Percentiles rank a stretch among this genome's conserved stretches.
phyloP scores from a whole-genome alignment of 768 basidiomycete genomes.

The Lactifluus piperatus region DNA sequence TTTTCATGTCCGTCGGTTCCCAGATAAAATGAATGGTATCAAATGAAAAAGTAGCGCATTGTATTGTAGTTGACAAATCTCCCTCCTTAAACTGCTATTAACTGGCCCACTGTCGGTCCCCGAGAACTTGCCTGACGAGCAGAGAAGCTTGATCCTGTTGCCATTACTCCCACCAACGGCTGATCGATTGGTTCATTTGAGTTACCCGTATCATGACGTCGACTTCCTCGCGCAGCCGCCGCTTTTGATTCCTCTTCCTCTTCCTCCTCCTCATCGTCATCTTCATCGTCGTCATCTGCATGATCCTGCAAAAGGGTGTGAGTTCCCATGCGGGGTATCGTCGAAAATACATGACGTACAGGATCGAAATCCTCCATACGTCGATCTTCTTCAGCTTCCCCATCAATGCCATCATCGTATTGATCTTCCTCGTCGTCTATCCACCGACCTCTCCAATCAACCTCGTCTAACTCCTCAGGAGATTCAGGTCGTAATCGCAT shows the following conservation, averaged over 20 bases:
- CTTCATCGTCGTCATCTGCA: constrained; percentile 39
- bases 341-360: constrained; percentile 34
- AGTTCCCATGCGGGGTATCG: neutral
- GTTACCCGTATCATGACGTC: constrained; percentile 14
- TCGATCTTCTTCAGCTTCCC: constrained; percentile 42
- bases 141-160: constrained; percentile 5
- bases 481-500: constrained; percentile 78
- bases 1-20: no score
- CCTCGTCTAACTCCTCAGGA: constrained; percentile 71
- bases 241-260: constrained; percentile 33
- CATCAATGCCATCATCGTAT: constrained; percentile 43
- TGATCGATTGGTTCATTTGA: constrained; percentile 4
- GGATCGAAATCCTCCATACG: constrained; percentile 86
- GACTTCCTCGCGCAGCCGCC: constrained; percentile 17
- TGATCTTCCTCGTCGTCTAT: constrained; percentile 71
- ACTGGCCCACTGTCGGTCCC: constrained; percentile 11
- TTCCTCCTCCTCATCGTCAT: constrained; percentile 47
- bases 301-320: constrained; percentile 27
- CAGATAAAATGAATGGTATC: constrained; percentile 11
- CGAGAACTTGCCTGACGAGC: neutral
- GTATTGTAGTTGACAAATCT: constrained; percentile 9
- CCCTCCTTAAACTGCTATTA: constrained; percentile 13
- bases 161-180: constrained; percentile 10
- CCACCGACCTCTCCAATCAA: constrained; percentile 90
- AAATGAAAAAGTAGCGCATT: constrained; percentile 1